Percentiles rank a stretch among this genome's conserved stretches.
Conservation (phyloP, 306 rosid species). For the Quercus alba region DNA sequence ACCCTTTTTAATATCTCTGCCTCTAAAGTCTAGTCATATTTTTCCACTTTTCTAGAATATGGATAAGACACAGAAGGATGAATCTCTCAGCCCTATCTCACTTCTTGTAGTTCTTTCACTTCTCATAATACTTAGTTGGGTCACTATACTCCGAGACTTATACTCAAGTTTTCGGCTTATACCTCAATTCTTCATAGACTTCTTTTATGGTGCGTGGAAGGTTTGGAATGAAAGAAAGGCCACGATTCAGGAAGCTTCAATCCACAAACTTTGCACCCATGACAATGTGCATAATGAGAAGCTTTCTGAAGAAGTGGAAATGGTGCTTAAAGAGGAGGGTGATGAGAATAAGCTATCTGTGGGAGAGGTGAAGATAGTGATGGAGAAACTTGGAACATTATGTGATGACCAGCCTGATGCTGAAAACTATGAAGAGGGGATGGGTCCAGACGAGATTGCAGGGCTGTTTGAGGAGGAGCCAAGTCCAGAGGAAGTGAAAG, state of each 20-base stretch:
- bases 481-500: conserved; percentile 38
- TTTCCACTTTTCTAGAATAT: neutral
- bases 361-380: conserved; percentile 18
- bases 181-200: neutral
- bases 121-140: neutral
- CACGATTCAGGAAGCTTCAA: neutral
- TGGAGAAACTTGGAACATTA: conserved; percentile 23
- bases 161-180: conserved; percentile 9
- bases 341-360: conserved; percentile 5
- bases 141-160: conserved; percentile 4
- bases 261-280: neutral
- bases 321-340: neutral
- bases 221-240: neutral
- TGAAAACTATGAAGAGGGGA: neutral
- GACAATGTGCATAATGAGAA: neutral
- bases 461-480: conserved; percentile 35
- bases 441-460: conserved; percentile 13
- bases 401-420: conserved; percentile 2
- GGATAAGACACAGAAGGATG: conserved; percentile 1
- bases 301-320: neutral
- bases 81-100: neutral
- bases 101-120: neutral
- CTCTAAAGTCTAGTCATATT: no score
- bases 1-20: no score
- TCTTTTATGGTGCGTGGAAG: neutral